Conservation (phyloP, 495 filamentous ascomycete genomes). For the Lichina pygmaea region DNA sequence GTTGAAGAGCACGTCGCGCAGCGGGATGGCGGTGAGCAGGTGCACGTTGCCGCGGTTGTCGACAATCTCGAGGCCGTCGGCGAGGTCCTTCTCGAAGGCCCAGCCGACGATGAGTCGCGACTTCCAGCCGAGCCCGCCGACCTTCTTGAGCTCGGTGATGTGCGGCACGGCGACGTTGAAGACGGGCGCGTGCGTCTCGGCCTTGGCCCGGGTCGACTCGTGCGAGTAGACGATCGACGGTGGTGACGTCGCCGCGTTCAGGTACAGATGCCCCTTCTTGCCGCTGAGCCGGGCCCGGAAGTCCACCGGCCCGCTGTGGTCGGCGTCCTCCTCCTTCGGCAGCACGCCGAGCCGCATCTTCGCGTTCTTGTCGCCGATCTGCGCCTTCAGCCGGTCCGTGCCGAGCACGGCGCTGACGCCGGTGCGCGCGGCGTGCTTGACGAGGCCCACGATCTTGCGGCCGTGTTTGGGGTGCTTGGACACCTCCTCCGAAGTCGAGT, state of each 20-base stretch:
- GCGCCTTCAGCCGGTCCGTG: constrained; percentile 39
- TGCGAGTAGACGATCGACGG: constrained; percentile 31
- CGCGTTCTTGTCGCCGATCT: constrained; percentile 34
- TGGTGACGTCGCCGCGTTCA: constrained; percentile 30
- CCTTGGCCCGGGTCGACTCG: constrained; percentile 21
- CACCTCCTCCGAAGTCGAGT: not conserved
- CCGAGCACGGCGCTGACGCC: constrained; percentile 41
- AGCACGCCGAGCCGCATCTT: constrained; percentile 47
- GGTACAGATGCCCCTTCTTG: constrained; percentile 41
- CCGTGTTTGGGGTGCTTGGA: constrained; percentile 17
- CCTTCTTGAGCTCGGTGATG: constrained; percentile 47
- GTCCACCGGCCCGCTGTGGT: constrained; percentile 35
- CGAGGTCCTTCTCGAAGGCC: constrained; percentile 48
- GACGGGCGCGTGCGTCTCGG: constrained; percentile 24
- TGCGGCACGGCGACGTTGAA: constrained; percentile 28
- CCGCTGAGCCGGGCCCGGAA: constrained; percentile 50
- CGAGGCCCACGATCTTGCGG: constrained; percentile 31
- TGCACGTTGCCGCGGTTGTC: constrained; percentile 25
- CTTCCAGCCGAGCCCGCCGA: constrained; percentile 76
- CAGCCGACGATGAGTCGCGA: constrained; percentile 63
- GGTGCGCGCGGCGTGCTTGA: constrained; percentile 41
- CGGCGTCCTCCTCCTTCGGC: constrained; percentile 16
- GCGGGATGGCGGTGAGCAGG: constrained; percentile 42
- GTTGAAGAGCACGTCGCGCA: constrained; percentile 69
- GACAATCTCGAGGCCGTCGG: constrained; percentile 48